Conservation (phyloP, 768 basidiomycete species). For the Leccinellum albellum region DNA sequence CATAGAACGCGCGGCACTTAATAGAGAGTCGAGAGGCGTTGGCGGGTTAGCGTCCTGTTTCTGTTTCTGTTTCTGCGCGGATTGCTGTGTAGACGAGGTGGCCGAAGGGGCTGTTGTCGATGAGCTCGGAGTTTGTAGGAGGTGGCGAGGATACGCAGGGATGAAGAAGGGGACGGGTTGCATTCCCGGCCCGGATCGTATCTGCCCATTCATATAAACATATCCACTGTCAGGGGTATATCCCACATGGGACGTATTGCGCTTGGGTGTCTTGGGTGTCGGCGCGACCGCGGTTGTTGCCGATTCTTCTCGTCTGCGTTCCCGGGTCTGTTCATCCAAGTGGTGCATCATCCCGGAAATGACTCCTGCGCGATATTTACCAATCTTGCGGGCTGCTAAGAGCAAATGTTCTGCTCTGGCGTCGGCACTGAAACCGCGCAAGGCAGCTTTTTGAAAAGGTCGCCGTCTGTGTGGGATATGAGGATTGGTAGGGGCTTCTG, state of each 20-base stretch:
- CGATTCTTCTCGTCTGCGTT: constrained; percentile 24
- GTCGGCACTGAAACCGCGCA: constrained; percentile 46
- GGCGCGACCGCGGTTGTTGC: constrained; percentile 17
- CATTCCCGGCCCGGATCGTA: constrained; percentile 25
- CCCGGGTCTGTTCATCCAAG: constrained; percentile 32
- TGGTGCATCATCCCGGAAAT: constrained; percentile 47
- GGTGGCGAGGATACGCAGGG: constrained; percentile 26
- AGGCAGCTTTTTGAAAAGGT: constrained; percentile 23
- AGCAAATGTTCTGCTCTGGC: constrained; percentile 70
- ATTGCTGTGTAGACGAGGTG: constrained; percentile 19
- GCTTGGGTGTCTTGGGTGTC: constrained; percentile 29
- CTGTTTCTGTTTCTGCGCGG: constrained; percentile 15
- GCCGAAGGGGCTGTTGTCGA: constrained; percentile 29
- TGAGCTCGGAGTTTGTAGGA: constrained; percentile 31
- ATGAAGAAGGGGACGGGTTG: constrained; percentile 30
- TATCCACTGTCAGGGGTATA: constrained; percentile 26
- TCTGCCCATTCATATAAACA: constrained; percentile 26
- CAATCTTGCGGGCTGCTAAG: constrained; percentile 66
- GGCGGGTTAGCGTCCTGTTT: constrained; percentile 29
- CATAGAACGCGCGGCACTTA: constrained; percentile 59
- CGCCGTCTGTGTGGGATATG: constrained; percentile 25
- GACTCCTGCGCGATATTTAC: constrained; percentile 55
- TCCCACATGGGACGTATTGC: constrained; percentile 26
- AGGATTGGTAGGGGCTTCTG: constrained; percentile 11
- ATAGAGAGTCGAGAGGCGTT: constrained; percentile 55